A percentile compares a stretch with the other conserved stretches of the same genome.
Conservation (phyloP, 2,329 filamentous ascomycete species). For the Aspergillus ibericus region DNA sequence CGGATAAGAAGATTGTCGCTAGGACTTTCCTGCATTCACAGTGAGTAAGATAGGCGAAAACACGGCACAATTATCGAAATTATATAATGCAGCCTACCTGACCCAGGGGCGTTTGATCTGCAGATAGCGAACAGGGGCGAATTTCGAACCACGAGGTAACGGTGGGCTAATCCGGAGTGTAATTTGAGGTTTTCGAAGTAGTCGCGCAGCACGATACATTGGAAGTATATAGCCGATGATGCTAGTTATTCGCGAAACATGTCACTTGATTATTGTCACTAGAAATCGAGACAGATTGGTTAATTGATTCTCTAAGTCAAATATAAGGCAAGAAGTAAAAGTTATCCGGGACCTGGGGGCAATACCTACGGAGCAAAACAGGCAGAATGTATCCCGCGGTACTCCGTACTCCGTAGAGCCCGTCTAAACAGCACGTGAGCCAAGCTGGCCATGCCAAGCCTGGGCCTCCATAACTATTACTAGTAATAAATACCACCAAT, state of each 20-base stretch:
- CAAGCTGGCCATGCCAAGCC: too few relatives aligned
- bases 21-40: slow-evolving; percentile 27
- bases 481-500: too few relatives aligned
- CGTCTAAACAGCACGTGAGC: too few relatives aligned
- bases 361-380: too few relatives aligned
- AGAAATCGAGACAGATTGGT: background rate
- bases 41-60: slow-evolving; percentile 1
- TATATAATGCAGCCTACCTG: slow-evolving; percentile 23
- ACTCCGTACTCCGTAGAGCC: too few relatives aligned
- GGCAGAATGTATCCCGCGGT: too few relatives aligned
- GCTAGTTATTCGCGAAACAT: background rate
- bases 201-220: slow-evolving; percentile 36
- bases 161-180: slow-evolving; percentile 24
- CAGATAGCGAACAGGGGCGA: slow-evolving; percentile 32
- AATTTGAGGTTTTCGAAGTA: slow-evolving; percentile 27
- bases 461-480: too few relatives aligned
- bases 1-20: slow-evolving; percentile 31
- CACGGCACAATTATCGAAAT: background rate
- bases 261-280: background rate
- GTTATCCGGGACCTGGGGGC: too few relatives aligned
- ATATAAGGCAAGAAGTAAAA: too few relatives aligned
- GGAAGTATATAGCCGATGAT: slow-evolving; percentile 20
- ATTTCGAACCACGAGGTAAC: slow-evolving; percentile 17
- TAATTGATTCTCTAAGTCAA: background rate
- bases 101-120: slow-evolving; percentile 37